Evolutionary conservation across 768 basidiomycete genomes (phyloP), one percentile per base, ranked within the genome.

Genomic region (Baorangia bicolor): DNA sequence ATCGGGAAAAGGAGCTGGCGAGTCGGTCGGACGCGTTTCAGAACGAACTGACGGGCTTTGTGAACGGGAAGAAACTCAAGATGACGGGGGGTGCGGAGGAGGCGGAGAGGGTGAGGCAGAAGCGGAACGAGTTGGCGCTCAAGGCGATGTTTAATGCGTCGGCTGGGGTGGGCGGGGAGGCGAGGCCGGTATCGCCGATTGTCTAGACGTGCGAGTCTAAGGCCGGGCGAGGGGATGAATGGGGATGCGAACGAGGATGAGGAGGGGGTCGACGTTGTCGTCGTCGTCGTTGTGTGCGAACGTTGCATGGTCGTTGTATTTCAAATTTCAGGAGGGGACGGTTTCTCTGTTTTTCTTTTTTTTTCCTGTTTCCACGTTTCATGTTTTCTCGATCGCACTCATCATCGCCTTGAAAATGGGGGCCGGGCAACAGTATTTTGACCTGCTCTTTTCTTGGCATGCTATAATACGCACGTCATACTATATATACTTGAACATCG

Each of bases 61-160:
- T 99, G 49, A 80, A 76, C 5, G 84, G 86, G 57, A 90, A 90
- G 79, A 94, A 89, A 75, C 74, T 99, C 70, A 92, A 85, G 79
- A 88, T 94, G 90, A 99, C 95, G 18, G 96, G 95, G 27, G 95
- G 94, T 14, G 89, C 92, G 23, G 92, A 95, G 71, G 93, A 96
- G 75, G 81, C 77, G 23, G 96, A 99, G 75, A 79, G 96, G 53
- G 80, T 95, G 62, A 78, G 95, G 63, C 89, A 94, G 78, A 84
- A 84, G 69, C 78, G 85, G 71, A 92, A 90, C 67, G 94, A 94
- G 50, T 71, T 84, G 74, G 86, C 92, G 21, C 74, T 98, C 61
- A 94, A 88, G 76, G 90, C 90, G 30, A 96, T 98, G 92, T 94
- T 94, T 68, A 80, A 69, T 33, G 56, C 56, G 30, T 61, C 67